Conservation (phyloP, 2,329 filamentous ascomycete genomes). For the Rhexocercosporidium sp. region DNA sequence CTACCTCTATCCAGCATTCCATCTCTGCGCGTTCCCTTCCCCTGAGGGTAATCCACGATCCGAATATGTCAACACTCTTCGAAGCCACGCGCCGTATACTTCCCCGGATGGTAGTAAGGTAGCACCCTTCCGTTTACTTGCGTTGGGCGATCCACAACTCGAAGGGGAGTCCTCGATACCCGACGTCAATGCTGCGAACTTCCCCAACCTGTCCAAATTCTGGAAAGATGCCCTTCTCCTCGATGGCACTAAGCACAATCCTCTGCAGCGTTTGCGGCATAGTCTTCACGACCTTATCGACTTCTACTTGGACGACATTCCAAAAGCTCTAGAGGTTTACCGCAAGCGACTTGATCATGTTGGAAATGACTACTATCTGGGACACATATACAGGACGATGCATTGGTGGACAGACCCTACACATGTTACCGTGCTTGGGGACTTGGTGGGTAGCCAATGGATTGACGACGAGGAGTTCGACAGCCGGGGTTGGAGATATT, state of each 20-base stretch:
- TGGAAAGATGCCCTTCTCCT: slow-evolving; percentile 33
- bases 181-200: slow-evolving; percentile 55
- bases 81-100: slow-evolving; percentile 33
- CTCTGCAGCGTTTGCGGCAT: slow-evolving; percentile 57
- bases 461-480: slow-evolving; percentile 85
- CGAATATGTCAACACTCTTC: slow-evolving; percentile 37
- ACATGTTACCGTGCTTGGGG: slow-evolving; percentile 87
- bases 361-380: slow-evolving; percentile 94
- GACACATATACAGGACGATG: slow-evolving; percentile 85
- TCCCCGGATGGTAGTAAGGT: slow-evolving; percentile 37
- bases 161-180: slow-evolving; percentile 90
- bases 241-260: slow-evolving; percentile 51
- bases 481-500: slow-evolving; percentile 74
- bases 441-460: slow-evolving; percentile 95
- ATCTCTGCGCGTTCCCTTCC: slow-evolving; percentile 78
- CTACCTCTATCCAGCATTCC: slow-evolving; percentile 85
- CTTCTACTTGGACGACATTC: slow-evolving; percentile 70
- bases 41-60: slow-evolving; percentile 34
- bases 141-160: slow-evolving; percentile 89
- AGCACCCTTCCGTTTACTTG: slow-evolving; percentile 85
- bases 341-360: slow-evolving; percentile 86
- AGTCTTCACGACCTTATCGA: slow-evolving; percentile 64
- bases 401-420: slow-evolving; percentile 86
- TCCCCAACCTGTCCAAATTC: slow-evolving; percentile 57
- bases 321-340: slow-evolving; percentile 66